phyloP scores from a whole-genome alignment of 1,284 basidiomycete genomes.

The Tilletia setariae region DNA sequence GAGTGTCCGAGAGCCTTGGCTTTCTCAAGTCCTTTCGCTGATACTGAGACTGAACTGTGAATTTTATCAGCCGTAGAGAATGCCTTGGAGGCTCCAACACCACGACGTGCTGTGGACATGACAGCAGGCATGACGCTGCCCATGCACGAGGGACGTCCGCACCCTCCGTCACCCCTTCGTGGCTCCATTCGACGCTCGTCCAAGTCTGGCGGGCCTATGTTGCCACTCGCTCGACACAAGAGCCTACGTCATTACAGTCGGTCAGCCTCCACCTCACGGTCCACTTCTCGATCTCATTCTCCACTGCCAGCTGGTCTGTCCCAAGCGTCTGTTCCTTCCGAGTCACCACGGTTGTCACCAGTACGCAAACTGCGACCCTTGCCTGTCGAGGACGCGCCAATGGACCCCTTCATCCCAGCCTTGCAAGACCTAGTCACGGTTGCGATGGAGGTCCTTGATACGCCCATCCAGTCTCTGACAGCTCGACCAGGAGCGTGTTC shows the following conservation, averaged over 20 bases:
- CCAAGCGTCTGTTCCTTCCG: conserved; percentile 38
- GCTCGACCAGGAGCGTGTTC: conserved; percentile 79
- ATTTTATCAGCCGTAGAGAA: background rate
- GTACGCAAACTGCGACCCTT: conserved; percentile 34
- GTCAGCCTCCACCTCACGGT: conserved; percentile 74
- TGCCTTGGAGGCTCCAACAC: conserved; percentile 16
- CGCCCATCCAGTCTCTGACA: conserved; percentile 79
- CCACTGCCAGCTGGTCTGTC: conserved; percentile 66
- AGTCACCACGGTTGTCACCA: conserved; percentile 42
- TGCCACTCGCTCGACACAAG: conserved; percentile 2
- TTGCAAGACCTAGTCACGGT: conserved; percentile 89
- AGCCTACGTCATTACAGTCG: conserved; percentile 19
- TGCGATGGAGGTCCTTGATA: conserved; percentile 91
- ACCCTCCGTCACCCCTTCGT: conserved; percentile 28
- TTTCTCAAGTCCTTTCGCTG: background rate
- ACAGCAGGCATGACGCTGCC: conserved; percentile 26
- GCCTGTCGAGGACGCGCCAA: conserved; percentile 30
- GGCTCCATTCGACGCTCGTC: conserved; percentile 28
- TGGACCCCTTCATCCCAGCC: conserved; percentile 63
- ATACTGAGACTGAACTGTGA: background rate
- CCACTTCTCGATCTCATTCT: conserved; percentile 89
- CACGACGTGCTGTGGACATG: background rate
- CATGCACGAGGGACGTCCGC: conserved; percentile 21
- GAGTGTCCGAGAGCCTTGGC: too few species aligned
- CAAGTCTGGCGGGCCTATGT: background rate